Evolutionary conservation across 2,329 filamentous ascomycete species (phyloP).

Genomic region (Aspergillus viridinutans): DNA sequence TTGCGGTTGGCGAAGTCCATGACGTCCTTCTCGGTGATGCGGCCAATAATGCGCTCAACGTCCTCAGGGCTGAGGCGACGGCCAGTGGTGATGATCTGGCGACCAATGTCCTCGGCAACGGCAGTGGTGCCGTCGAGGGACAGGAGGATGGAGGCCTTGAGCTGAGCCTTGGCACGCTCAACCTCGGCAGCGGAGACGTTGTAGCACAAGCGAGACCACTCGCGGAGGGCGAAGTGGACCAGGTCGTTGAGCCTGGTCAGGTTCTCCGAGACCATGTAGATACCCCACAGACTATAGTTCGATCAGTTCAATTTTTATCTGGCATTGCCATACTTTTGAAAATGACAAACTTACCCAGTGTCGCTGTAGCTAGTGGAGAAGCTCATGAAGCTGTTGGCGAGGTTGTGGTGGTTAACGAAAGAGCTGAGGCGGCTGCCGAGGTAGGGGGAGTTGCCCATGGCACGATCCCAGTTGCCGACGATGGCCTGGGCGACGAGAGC

Average conservation of each 20-base stretch:
- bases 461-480: constrained; percentile 99
- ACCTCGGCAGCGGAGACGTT: constrained; percentile 85
- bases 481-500: constrained; percentile 96
- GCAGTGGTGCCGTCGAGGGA: constrained; percentile 97
- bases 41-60: constrained; percentile 86
- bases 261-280: constrained; percentile 95
- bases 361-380: constrained; percentile 99
- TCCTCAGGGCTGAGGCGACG: constrained; percentile 86
- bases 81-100: constrained; percentile 96
- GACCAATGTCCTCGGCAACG: constrained; percentile 95
- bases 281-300: constrained; percentile 83
- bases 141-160: constrained; percentile 96
- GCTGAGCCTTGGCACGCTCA: constrained; percentile 97
- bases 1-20: constrained; percentile 94
- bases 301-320: constrained; percentile 10
- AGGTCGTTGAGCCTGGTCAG: constrained; percentile 85
- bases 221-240: constrained; percentile 94
- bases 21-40: constrained; percentile 90
- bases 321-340: not conserved
- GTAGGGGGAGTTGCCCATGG: constrained; percentile 95
- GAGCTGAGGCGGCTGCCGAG: constrained; percentile 97
- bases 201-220: constrained; percentile 93
- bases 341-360: constrained; percentile 69
- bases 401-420: constrained; percentile 87
- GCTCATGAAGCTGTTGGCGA: constrained; percentile 99